Conservation (phyloP, 2,329 filamentous ascomycete species). For the Claviceps capensis region DNA sequence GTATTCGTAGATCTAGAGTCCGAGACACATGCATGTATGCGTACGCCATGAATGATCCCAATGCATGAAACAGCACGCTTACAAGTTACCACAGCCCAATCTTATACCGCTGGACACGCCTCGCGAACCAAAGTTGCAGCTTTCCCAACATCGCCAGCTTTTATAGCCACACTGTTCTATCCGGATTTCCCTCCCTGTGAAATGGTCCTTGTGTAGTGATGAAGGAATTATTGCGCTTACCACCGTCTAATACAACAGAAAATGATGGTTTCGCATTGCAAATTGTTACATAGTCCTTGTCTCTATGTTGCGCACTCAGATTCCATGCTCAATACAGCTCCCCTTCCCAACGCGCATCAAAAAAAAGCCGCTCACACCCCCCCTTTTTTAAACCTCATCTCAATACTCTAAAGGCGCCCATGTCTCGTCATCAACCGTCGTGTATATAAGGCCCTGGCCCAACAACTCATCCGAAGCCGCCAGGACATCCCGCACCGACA, state of each 20-base stretch:
- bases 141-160: too few relatives aligned
- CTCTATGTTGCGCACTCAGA: not conserved
- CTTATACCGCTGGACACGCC: too few relatives aligned
- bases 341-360: not conserved
- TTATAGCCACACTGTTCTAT: too few relatives aligned
- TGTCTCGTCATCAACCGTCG: constrained; percentile 84
- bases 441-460: constrained; percentile 63
- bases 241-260: not conserved
- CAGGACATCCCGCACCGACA: constrained; percentile 58
- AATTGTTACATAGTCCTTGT: not conserved
- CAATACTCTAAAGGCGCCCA: constrained; percentile 64
- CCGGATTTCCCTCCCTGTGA: too few relatives aligned
- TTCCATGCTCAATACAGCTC: not conserved
- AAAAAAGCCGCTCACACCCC: not conserved
- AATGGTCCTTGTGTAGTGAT: not conserved
- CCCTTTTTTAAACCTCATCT: not conserved
- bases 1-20: too few relatives aligned
- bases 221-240: not conserved
- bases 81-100: too few relatives aligned
- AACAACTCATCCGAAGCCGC: constrained; percentile 73
- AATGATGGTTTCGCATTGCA: not conserved
- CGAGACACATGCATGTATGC: too few relatives aligned
- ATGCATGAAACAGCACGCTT: too few relatives aligned
- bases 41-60: too few relatives aligned
- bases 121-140: too few relatives aligned